These are phyloP conservation scores for Porphyra umbilicalis DNA, from an alignment of 31 red algal genomes.

Conservation along the genomic window DNA sequence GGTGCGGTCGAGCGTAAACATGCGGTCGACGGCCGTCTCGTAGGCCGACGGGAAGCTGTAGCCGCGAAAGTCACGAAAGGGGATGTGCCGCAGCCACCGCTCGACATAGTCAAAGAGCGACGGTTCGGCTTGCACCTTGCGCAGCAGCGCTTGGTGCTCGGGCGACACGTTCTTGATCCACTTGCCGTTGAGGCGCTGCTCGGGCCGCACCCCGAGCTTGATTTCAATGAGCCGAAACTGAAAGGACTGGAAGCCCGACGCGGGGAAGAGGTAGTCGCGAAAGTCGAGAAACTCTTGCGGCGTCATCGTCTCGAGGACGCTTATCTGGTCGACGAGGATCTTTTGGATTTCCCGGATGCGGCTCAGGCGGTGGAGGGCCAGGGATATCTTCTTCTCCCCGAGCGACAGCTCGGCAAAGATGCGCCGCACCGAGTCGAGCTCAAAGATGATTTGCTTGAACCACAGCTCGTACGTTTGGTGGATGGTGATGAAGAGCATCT, in stretches of 20 bases:
- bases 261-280: conserved; percentile 94
- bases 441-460: conserved; percentile 98
- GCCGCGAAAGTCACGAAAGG: conserved; percentile 77
- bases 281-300: conserved; percentile 97
- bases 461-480: conserved; percentile 99
- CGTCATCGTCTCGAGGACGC: conserved; percentile 96
- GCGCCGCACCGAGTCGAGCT: conserved; percentile 79
- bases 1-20: conserved; percentile 70
- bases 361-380: conserved; percentile 82
- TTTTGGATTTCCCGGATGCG: conserved; percentile 87
- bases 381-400: conserved; percentile 71
- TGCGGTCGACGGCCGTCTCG: conserved; percentile 45
- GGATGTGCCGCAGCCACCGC: conserved; percentile 82
- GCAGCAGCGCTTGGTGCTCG: conserved; percentile 58
- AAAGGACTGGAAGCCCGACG: conserved; percentile 88
- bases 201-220: conserved; percentile 76
- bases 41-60: conserved; percentile 88
- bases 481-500: conserved; percentile 97
- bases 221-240: conserved; percentile 92
- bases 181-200: conserved; percentile 63
- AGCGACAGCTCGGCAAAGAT: conserved; percentile 67
- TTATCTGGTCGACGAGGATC: conserved; percentile 86
- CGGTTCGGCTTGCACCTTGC: conserved; percentile 58
- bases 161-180: conserved; percentile 60
- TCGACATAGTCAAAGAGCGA: conserved; percentile 90